Evolutionary conservation across 1,284 basidiomycete genomes (phyloP).

Genomic region (Pseudozyma thailandica): DNA sequence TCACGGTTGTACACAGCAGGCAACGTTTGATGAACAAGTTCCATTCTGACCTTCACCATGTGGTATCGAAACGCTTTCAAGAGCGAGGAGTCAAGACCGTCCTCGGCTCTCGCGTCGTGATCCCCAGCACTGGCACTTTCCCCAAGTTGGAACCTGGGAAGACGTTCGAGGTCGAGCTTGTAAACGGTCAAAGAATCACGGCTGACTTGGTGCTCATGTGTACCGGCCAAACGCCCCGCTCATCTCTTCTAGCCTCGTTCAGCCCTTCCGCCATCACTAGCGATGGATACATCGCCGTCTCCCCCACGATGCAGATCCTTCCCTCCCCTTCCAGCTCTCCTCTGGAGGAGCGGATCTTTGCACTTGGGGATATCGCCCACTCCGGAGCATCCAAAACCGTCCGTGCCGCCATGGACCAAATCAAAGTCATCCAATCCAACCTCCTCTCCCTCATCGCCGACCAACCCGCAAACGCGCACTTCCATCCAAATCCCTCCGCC

Average conservation of each 20-base stretch:
- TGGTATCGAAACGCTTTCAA: slow-evolving; percentile 23
- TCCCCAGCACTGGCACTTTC: slow-evolving; percentile 20
- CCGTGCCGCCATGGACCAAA: slow-evolving; percentile 35
- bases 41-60: slow-evolving; percentile 25
- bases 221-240: slow-evolving; percentile 50
- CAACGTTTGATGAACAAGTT: slow-evolving; percentile 47
- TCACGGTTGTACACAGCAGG: slow-evolving; percentile 51
- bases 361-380: slow-evolving; percentile 41
- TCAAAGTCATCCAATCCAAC: slow-evolving; percentile 37
- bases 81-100: slow-evolving; percentile 10
- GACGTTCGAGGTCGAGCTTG: slow-evolving; percentile 24
- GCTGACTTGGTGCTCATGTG: slow-evolving; percentile 47
- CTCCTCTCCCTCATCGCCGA: slow-evolving; percentile 26
- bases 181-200: slow-evolving; percentile 16
- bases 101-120: slow-evolving; percentile 22
- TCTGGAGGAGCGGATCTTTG: slow-evolving; percentile 20
- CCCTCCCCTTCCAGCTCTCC: neutral
- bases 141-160: slow-evolving; percentile 11
- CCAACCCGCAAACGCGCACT: slow-evolving; percentile 1
- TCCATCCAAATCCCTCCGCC: slow-evolving; percentile 21
- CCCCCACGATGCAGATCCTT: slow-evolving; percentile 40
- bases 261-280: slow-evolving; percentile 20
- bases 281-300: slow-evolving; percentile 41
- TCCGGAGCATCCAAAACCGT: slow-evolving; percentile 44
- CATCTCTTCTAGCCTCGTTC: slow-evolving; percentile 19